These are phyloP conservation scores for Colletotrichum falcatum DNA, from an alignment of 2,329 filamentous ascomycete species.

Conservation along the genomic window DNA sequence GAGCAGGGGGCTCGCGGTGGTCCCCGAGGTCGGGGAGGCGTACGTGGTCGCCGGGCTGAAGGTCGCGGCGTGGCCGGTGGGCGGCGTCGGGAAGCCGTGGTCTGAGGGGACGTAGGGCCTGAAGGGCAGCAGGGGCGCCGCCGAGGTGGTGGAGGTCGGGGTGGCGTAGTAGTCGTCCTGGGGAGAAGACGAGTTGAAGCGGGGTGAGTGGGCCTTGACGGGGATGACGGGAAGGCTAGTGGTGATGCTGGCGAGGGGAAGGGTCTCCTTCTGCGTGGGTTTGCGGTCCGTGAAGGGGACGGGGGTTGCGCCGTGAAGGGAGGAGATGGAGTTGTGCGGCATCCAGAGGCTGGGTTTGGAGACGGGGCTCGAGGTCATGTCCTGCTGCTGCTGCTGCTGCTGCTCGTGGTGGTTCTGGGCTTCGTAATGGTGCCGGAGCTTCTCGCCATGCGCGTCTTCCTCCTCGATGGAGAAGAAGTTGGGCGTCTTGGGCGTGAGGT, in stretches of 20 bases:
- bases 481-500: constrained; percentile 55
- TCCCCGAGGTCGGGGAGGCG: constrained; percentile 30
- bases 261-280: constrained; percentile 7
- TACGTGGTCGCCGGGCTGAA: constrained; percentile 32
- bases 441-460: constrained; percentile 44
- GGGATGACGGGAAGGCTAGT: constrained; percentile 30
- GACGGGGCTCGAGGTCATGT: background rate
- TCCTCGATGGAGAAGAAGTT: constrained; percentile 52
- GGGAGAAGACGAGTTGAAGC: constrained; percentile 32
- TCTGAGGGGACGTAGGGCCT: constrained; percentile 48
- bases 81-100: constrained; percentile 44
- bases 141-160: constrained; percentile 51
- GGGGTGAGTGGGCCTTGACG: constrained; percentile 33
- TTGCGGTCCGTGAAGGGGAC: constrained; percentile 22
- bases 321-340: constrained; percentile 36
- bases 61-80: constrained; percentile 20
- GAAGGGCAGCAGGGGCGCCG: constrained; percentile 50
- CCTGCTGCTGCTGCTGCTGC: background rate
- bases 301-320: constrained; percentile 12
- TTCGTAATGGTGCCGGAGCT: constrained; percentile 35
- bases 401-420: constrained; percentile 36
- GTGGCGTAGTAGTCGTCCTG: constrained; percentile 44
- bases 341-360: constrained; percentile 40
- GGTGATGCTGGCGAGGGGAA: constrained; percentile 34
- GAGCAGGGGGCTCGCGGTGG: constrained; percentile 41